Conservation (phyloP, 805 yeast genomes). For the Saturnispora diversa region DNA sequence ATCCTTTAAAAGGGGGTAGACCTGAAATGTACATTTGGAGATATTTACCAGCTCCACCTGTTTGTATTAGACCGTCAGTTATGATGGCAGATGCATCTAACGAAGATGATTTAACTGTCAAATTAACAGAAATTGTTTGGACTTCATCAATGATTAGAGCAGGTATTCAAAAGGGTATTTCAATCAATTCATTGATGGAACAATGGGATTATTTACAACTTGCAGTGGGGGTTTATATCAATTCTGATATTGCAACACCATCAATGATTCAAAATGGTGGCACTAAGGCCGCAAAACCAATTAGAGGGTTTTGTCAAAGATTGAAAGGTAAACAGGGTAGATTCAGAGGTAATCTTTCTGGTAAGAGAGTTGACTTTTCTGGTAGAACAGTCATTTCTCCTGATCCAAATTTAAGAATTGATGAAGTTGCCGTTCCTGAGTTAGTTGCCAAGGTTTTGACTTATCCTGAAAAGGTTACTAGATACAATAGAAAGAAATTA, state of each 20-base stretch:
- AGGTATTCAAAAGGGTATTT: slow-evolving; percentile 90
- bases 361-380: slow-evolving; percentile 97
- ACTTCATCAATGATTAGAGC: slow-evolving; percentile 90
- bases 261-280: slow-evolving; percentile 59
- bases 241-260: slow-evolving; percentile 86
- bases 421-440: slow-evolving; percentile 98
- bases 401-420: slow-evolving; percentile 90
- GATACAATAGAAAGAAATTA: slow-evolving; percentile 74
- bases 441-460: slow-evolving; percentile 92
- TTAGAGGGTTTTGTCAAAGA: slow-evolving; percentile 94
- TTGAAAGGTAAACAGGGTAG: slow-evolving; percentile 98
- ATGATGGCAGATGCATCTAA: slow-evolving; percentile 84
- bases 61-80: slow-evolving; percentile 96
- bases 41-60: slow-evolving; percentile 97
- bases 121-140: slow-evolving; percentile 94
- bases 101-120: slow-evolving; percentile 96
- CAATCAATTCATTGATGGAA: slow-evolving; percentile 90
- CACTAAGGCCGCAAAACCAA: slow-evolving; percentile 59
- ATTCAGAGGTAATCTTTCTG: slow-evolving; percentile 95
- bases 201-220: slow-evolving; percentile 98
- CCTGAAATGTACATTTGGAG: slow-evolving; percentile 98
- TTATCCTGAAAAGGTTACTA: slow-evolving; percentile 89
- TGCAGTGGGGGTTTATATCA: slow-evolving; percentile 94
- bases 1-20: slow-evolving; percentile 78
- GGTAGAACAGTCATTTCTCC: slow-evolving; percentile 98